Base-by-base conservation (phyloP, 2,329 filamentous ascomycete genomes). In the Colletotrichum costaricense region DNA sequence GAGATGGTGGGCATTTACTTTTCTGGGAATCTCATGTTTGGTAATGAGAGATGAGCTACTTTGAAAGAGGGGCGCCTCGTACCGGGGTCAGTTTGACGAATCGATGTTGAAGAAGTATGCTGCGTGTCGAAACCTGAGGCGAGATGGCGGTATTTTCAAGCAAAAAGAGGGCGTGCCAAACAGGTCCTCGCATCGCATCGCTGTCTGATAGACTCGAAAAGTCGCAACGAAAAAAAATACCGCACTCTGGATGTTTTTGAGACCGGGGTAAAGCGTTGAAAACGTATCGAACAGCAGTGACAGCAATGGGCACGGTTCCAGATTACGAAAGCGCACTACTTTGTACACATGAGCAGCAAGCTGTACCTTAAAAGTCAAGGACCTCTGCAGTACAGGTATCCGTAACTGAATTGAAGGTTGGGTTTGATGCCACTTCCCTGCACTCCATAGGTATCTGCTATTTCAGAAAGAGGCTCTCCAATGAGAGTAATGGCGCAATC, bases 1-100 rank as follows among this genome's bases (percentile, higher is more conserved):
- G 38, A 59, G 65, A 52, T 56, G 54, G 54, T 58, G 63, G 63
- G 63, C 42, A n/a, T 38, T 22, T 22, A 58, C 30, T 67, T 42
- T 67, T 46, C 56, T 30, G 22, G 28, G 42, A 62, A 67, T 30
- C 56, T 62, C 22, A 55, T 22, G 16, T 30, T 35, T 63, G 65
- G 46, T 22, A 63, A 26, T 9, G 22, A 24, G 58, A 28, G 35
- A 60, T 59, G 33, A 35, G 6, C 35, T 26, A 28, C 58, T 60
- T 28, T 42, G 38, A 42, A 42, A 42, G 38, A 42, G 38, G 19
- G 38, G 38, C 6, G 16, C 38, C 38, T 42, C 16, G 38, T 42
- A 42, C 38, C 38, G 38, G 38, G 38, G 38, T 42, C 38, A 42
- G 5, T 42, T 42, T 42, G 38, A 42, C 38, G 38, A 42, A 42